Evolutionary conservation across 176 grass and related monocot genomes (phyloP).

Genomic region (Aegilops umbellulata): DNA sequence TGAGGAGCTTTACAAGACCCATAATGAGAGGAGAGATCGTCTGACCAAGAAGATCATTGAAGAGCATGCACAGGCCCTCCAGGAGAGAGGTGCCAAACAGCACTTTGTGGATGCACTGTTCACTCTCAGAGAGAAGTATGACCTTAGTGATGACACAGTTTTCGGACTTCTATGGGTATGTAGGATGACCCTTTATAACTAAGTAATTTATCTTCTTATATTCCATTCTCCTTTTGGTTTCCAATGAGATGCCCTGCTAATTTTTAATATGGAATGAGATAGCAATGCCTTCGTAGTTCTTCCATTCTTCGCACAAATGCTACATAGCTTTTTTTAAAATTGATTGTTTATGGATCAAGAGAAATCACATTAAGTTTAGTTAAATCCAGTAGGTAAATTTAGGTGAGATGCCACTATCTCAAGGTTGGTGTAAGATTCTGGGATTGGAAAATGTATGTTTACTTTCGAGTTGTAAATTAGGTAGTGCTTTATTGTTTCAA

Average conservation of each 20-base stretch:
- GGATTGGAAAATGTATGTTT: conserved; percentile 30
- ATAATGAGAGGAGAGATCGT: conserved; percentile 62
- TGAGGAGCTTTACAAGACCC: conserved; percentile 65
- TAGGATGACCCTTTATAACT: conserved; percentile 5
- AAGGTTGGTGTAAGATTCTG: conserved; percentile 31
- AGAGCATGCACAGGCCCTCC: conserved; percentile 61
- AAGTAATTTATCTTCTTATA: neutral
- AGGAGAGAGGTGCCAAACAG: conserved; percentile 62
- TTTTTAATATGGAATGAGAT: neutral
- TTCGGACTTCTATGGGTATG: conserved; percentile 85
- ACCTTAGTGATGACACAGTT: conserved; percentile 73
- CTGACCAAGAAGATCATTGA: conserved; percentile 84
- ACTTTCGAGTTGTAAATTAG: conserved; percentile 23
- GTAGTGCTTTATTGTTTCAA: conserved; percentile 16
- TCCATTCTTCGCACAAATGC: conserved; percentile 9
- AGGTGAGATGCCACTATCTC: conserved; percentile 31
- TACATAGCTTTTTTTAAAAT: neutral
- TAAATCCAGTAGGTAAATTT: neutral
- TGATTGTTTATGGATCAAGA: neutral
- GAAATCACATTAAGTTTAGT: neutral
- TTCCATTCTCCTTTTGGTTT: neutral
- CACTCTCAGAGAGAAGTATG: conserved; percentile 68
- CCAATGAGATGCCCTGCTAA: neutral
- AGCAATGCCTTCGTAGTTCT: neutral
- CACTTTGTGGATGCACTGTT: conserved; percentile 82